phyloP scores from a whole-genome alignment of 2,329 filamentous ascomycete species.

The Gnomoniopsis sp. region DNA sequence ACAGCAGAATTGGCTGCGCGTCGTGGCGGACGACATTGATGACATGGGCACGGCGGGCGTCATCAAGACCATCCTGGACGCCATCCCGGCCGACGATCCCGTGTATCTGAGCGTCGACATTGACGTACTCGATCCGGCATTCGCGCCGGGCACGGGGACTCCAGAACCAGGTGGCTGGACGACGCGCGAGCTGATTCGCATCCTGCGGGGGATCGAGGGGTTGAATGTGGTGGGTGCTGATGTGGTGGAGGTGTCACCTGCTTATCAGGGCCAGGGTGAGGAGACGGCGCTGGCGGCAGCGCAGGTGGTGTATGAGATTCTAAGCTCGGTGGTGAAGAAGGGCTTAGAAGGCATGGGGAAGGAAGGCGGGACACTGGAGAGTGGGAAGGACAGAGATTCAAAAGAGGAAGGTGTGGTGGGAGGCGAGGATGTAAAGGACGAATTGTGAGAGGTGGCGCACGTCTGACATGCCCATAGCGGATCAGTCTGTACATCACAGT shows the following conservation, averaged over 20 bases:
- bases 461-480: not conserved
- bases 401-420: not conserved
- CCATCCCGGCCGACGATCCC: slow-evolving; percentile 70
- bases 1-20: slow-evolving; percentile 73
- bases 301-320: slow-evolving; percentile 81
- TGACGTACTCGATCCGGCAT: slow-evolving; percentile 34
- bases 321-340: slow-evolving; percentile 65
- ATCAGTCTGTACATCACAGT: not conserved
- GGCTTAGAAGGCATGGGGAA: slow-evolving; percentile 36
- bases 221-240: slow-evolving; percentile 87
- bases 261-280: slow-evolving; percentile 78
- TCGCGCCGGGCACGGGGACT: slow-evolving; percentile 63
- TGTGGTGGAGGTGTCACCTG: slow-evolving; percentile 83
- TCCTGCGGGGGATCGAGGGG: slow-evolving; percentile 75
- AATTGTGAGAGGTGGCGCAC: slow-evolving; percentile 29
- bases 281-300: slow-evolving; percentile 79
- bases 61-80: slow-evolving; percentile 64
- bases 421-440: slow-evolving; percentile 30
- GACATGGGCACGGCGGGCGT: slow-evolving; percentile 72
- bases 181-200: slow-evolving; percentile 79
- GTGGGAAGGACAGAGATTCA: too few species aligned
- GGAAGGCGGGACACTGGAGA: slow-evolving; percentile 20
- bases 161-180: slow-evolving; percentile 92
- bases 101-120: slow-evolving; percentile 47
- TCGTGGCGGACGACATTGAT: slow-evolving; percentile 84